Percentiles rank a stretch among this genome's conserved stretches.
phyloP scores from a whole-genome alignment of 2,329 filamentous ascomycete genomes.

The Pseudohalonectria lignicola region DNA sequence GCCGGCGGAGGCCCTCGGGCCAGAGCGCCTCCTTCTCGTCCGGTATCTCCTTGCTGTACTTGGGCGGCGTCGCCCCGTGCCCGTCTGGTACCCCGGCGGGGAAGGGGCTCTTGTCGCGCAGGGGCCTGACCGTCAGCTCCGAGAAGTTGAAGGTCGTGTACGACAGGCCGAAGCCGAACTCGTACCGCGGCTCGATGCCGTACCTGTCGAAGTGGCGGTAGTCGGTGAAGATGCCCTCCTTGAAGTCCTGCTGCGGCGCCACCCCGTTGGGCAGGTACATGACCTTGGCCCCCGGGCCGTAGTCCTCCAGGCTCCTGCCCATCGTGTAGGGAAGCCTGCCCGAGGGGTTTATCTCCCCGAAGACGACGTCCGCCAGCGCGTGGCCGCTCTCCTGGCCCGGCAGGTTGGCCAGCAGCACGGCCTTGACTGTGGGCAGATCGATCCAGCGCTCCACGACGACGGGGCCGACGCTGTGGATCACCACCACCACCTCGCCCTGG shows the following conservation, averaged over 20 bases:
- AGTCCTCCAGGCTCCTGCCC: conserved; percentile 62
- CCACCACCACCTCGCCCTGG: conserved; percentile 62
- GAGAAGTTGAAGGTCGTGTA: conserved; percentile 65
- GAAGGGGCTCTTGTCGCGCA: conserved; percentile 33
- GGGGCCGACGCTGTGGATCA: conserved; percentile 78
- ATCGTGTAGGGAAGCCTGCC: conserved; percentile 87
- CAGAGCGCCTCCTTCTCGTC: conserved; percentile 46
- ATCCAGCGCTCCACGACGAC: conserved; percentile 74
- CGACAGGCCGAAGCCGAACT: conserved; percentile 78
- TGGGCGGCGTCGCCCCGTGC: conserved; percentile 35
- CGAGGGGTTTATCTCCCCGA: conserved; percentile 63
- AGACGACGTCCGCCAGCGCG: conserved; percentile 68
- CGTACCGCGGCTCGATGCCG: conserved; percentile 63
- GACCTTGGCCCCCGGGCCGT: conserved; percentile 60
- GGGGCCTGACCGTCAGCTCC: conserved; percentile 32
- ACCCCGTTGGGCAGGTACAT: conserved; percentile 59
- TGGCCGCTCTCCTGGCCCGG: conserved; percentile 82
- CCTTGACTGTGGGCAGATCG: conserved; percentile 64
- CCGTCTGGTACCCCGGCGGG: conserved; percentile 22
- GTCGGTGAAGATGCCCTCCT: conserved; percentile 77
- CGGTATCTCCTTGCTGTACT: conserved; percentile 44
- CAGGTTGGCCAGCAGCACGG: conserved; percentile 72
- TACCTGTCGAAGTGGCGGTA: conserved; percentile 81
- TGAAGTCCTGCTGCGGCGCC: conserved; percentile 72
- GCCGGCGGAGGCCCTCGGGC: conserved; percentile 42